A percentile compares a stretch with the other conserved stretches of the same genome.
phyloP scores from a whole-genome alignment of 2,329 filamentous ascomycete species.

The Trichophyton benhamiae region DNA sequence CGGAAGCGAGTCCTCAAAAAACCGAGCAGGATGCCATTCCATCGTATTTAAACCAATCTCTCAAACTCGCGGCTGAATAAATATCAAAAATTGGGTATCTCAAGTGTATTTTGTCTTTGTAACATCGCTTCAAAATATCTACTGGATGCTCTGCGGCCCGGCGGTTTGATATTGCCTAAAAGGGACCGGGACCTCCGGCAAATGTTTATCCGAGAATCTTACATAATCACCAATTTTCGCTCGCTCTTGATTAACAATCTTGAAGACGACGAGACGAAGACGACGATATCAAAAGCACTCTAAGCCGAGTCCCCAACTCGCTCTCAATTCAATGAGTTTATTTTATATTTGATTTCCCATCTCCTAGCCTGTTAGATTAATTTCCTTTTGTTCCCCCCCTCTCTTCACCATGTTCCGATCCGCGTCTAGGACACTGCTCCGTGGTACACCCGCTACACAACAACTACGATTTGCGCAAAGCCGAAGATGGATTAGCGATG shows the following conservation, averaged over 20 bases:
- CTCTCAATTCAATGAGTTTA: not conserved
- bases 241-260: slow-evolving; percentile 4
- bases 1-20: slow-evolving; percentile 23
- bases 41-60: slow-evolving; percentile 12
- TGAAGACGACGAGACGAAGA: not conserved
- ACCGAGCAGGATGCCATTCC: slow-evolving; percentile 32
- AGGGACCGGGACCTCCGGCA: not conserved
- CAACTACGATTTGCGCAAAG: slow-evolving; percentile 11
- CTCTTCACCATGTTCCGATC: slow-evolving; percentile 15
- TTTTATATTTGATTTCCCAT: not conserved
- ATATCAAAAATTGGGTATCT: not conserved
- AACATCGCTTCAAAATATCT: too few relatives aligned
- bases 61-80: not conserved
- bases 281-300: not conserved
- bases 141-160: too few relatives aligned
- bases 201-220: not conserved
- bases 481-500: slow-evolving; percentile 45
- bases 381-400: slow-evolving; percentile 1
- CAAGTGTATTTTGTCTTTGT: not conserved
- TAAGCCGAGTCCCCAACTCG: not conserved
- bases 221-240: slow-evolving; percentile 5
- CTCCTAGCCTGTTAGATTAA: not conserved
- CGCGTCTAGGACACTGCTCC: slow-evolving; percentile 14
- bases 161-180: not conserved
- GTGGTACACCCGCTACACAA: slow-evolving; percentile 7